Evolutionary conservation across 495 filamentous ascomycete genomes (phyloP).

Genomic region (Aspergillus asperescens): DNA sequence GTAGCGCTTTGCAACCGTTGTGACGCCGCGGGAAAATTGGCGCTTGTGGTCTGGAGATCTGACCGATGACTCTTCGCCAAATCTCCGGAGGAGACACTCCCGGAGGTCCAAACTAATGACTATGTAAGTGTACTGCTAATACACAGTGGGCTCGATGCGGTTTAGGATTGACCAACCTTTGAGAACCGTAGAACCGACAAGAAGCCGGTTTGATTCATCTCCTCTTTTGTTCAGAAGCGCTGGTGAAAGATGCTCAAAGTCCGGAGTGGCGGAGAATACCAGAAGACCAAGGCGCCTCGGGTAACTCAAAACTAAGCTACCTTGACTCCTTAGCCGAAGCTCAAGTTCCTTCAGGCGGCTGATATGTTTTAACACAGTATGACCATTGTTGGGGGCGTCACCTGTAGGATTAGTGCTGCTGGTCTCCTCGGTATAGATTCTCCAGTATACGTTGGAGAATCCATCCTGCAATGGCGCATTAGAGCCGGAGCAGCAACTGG

Average conservation of each 20-base stretch:
- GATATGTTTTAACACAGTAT: slow-evolving; percentile 41
- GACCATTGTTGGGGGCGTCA: slow-evolving; percentile 38
- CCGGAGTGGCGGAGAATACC: slow-evolving; percentile 41
- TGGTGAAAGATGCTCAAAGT: slow-evolving; percentile 35
- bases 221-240: slow-evolving; percentile 26
- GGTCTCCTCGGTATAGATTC: slow-evolving; percentile 45
- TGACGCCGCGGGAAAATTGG: slow-evolving; percentile 16
- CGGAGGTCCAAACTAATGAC: slow-evolving; percentile 37
- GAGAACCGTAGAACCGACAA: slow-evolving; percentile 31
- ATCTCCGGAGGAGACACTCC: slow-evolving; percentile 34
- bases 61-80: slow-evolving; percentile 36
- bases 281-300: slow-evolving; percentile 41
- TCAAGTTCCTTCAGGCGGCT: slow-evolving; percentile 44
- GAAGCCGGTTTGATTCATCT: slow-evolving; percentile 31
- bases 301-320: slow-evolving; percentile 39
- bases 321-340: slow-evolving; percentile 32
- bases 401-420: slow-evolving; percentile 30
- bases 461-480: slow-evolving; percentile 34
- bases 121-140: not conserved
- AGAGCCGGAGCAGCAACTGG: slow-evolving; percentile 11
- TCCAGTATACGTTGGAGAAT: slow-evolving; percentile 47
- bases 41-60: slow-evolving; percentile 25
- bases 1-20: slow-evolving; percentile 29
- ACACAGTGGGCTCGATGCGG: not conserved
- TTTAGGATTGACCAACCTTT: slow-evolving; percentile 34